Evolutionary conservation across 2,329 filamentous ascomycete species (phyloP), one percentile per base, ranked within the genome.

Genomic region (Aspergillus arachidicola): DNA sequence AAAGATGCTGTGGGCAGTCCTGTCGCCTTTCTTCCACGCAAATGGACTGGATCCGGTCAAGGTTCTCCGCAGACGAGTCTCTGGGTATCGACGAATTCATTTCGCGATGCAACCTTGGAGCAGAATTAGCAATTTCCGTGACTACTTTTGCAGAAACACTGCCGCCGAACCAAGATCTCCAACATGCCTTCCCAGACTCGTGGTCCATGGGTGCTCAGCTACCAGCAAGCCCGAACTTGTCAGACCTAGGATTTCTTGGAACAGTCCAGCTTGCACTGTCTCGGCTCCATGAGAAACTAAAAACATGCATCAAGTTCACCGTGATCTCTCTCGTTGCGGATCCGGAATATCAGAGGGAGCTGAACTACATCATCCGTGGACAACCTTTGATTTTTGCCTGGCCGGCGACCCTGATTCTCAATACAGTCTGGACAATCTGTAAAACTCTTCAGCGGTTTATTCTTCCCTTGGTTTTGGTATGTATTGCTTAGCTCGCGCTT

Each of bases 281-380:
- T 81, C 1, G 81, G 81, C 1, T 72, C 76, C 2, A 75, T 78
- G 62, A 55, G 23, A 55, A 55, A 21, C 11, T 55, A 4, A 55
- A 55, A 38, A 12, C 51, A 26, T 55, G 51, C 21, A 72, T 82
- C 63, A 85, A 85, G 58, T 84, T 85, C 67, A 73, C 83, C 38
- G 73, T 83, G 7, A 78, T 85, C 50, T 81, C 83, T 9, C 74
- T 83, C 23, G 79, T 85, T 66, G 83, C 83, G 3, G 83, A 85
- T 67, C 79, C 82, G 0, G 83, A 85, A 65, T 84, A 82, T 61
- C 80, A 85, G 65, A 74, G 82, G 63, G 83, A 85, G 60, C 74
- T 85, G 56, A 76, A 81, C 60, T 80, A 81, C 68, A 78, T 80
- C 56, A 75, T 83, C 55, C 69, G 72, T 51, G 58, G 66, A 23